Conservation (phyloP, 2,329 filamentous ascomycete species). For the Trichophyton mentagrophytes region DNA sequence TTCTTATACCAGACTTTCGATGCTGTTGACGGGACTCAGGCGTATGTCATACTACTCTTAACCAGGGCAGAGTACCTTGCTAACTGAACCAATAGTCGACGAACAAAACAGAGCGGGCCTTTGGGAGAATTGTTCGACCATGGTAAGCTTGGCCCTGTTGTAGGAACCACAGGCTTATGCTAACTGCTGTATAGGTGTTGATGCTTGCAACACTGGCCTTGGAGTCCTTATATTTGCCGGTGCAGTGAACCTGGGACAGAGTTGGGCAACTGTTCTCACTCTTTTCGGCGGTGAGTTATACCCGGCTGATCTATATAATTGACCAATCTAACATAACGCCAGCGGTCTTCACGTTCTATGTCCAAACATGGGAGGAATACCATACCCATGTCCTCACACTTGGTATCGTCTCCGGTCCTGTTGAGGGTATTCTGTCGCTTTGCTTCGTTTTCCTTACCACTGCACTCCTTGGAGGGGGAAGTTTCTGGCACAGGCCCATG, state of each 20-base stretch:
- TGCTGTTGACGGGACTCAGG: constrained; percentile 87
- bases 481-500: constrained; percentile 85
- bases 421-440: constrained; percentile 83
- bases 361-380: constrained; percentile 99
- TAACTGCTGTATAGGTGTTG: constrained; percentile 48
- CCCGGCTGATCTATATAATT: neutral
- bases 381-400: constrained; percentile 92
- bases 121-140: constrained; percentile 96
- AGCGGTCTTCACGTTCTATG: constrained; percentile 91
- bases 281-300: constrained; percentile 61
- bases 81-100: constrained; percentile 42
- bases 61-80: constrained; percentile 4
- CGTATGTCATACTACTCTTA: constrained; percentile 43
- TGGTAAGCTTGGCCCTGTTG: constrained; percentile 35
- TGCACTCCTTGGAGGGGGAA: constrained; percentile 70
- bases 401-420: constrained; percentile 82
- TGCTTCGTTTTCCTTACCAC: constrained; percentile 72
- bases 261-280: constrained; percentile 72
- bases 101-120: constrained; percentile 84
- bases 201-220: constrained; percentile 90
- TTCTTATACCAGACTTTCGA: constrained; percentile 98
- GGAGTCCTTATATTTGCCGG: constrained; percentile 86
- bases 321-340: neutral
- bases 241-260: constrained; percentile 83
- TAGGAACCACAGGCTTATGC: neutral